A percentile compares a stretch with the other conserved stretches of the same genome.
phyloP scores from a whole-genome alignment of 1,284 basidiomycete genomes.

The Leccinum griseonigrum region DNA sequence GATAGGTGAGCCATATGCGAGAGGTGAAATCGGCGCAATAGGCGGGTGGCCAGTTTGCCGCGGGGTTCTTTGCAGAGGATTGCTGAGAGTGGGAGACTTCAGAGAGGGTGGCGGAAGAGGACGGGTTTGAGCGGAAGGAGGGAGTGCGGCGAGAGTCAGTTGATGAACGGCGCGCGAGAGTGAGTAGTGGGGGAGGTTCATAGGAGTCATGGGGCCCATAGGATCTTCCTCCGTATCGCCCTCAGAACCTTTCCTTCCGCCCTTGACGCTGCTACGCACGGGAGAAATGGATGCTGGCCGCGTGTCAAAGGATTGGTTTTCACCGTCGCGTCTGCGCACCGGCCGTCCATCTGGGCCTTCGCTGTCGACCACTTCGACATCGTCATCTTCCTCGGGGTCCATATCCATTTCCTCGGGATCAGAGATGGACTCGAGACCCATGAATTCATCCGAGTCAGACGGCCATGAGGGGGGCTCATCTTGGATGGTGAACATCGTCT shows the following conservation, averaged over 20 bases:
- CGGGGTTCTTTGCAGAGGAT: slow-evolving; percentile 41
- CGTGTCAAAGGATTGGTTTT: slow-evolving; percentile 48
- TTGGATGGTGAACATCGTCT: slow-evolving; percentile 78
- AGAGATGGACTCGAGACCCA: slow-evolving; percentile 75
- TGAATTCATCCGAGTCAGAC: slow-evolving; percentile 68
- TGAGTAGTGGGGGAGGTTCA: slow-evolving; percentile 48
- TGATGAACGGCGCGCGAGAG: slow-evolving; percentile 26
- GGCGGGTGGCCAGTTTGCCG: slow-evolving; percentile 67
- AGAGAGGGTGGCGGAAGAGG: slow-evolving; percentile 39
- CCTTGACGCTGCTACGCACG: slow-evolving; percentile 36
- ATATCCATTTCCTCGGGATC: slow-evolving; percentile 69
- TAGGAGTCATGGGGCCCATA: slow-evolving; percentile 64
- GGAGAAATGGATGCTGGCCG: slow-evolving; percentile 41
- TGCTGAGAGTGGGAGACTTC: slow-evolving; percentile 40
- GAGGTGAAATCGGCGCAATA: slow-evolving; percentile 93
- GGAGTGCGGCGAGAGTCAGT: slow-evolving; percentile 37
- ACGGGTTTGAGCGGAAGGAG: slow-evolving; percentile 50
- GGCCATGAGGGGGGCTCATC: slow-evolving; percentile 86
- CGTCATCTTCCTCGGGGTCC: slow-evolving; percentile 44
- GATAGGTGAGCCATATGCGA: slow-evolving; percentile 89
- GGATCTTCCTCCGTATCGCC: slow-evolving; percentile 67
- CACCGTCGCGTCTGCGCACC: slow-evolving; percentile 26
- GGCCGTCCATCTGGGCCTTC: slow-evolving; percentile 34
- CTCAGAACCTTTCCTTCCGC: slow-evolving; percentile 45
- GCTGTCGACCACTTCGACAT: slow-evolving; percentile 28